A percentile compares a stretch with the other conserved stretches of the same genome.
Evolutionary conservation across 2,329 filamentous ascomycete genomes (phyloP).

Genomic region (Pseudogymnoascus sp.): DNA sequence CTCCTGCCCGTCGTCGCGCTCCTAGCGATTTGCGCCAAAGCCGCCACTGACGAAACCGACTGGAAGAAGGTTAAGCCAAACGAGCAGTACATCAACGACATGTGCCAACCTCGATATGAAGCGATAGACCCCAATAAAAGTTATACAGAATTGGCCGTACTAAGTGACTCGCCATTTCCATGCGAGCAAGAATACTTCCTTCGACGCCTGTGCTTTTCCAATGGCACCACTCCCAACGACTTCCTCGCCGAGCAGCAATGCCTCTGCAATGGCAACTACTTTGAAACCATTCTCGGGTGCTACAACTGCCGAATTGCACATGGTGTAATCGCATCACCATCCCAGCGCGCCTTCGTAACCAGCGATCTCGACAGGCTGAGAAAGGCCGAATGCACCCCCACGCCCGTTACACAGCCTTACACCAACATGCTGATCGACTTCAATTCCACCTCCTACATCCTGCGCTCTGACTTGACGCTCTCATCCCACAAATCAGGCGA

Average conservation of each 20-base stretch:
- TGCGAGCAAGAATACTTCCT: background rate
- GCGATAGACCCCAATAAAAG: too few relatives aligned
- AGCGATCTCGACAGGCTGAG: background rate
- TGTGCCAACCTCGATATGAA: background rate
- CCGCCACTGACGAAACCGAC: background rate
- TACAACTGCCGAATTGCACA: background rate
- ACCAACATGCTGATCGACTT: background rate
- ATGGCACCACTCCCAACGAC: constrained; percentile 11
- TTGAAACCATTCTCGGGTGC: background rate
- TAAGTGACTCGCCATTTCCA: background rate
- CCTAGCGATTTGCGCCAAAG: background rate
- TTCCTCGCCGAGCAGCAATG: constrained; percentile 14
- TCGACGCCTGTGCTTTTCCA: background rate
- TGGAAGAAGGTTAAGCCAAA: background rate
- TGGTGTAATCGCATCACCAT: background rate
- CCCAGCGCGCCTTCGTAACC: background rate
- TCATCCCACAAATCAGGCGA: constrained; percentile 10
- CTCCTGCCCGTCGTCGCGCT: background rate
- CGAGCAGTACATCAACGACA: background rate
- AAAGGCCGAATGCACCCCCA: background rate
- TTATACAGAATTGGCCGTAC: too few relatives aligned
- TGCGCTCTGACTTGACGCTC: background rate
- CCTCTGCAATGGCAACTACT: constrained; percentile 12
- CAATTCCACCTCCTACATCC: background rate
- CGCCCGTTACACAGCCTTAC: background rate